These are phyloP conservation scores for Oidiodendron maius DNA, from an alignment of 495 filamentous ascomycete species.

Conservation along the genomic window DNA sequence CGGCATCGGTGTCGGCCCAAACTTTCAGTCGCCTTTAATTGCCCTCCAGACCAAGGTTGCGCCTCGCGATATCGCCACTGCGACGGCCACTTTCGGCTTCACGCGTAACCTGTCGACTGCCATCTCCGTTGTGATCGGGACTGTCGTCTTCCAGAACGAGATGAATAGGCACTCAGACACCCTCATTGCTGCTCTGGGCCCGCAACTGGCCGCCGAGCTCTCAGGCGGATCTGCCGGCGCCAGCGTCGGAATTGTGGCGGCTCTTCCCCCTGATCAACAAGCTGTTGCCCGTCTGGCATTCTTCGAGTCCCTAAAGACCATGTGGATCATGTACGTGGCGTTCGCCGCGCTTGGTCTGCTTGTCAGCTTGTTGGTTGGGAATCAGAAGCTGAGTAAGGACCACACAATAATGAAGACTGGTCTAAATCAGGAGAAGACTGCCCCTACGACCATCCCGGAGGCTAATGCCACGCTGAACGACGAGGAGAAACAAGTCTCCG, in stretches of 20 bases:
- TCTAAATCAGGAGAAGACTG: conserved; percentile 16
- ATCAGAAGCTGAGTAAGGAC: conserved; percentile 13
- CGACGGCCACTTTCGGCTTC: conserved; percentile 62
- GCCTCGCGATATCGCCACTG: conserved; percentile 57
- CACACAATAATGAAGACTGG: conserved; percentile 21
- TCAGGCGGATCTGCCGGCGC: conserved; percentile 50
- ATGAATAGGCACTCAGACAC: conserved; percentile 36
- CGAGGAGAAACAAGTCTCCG: too few species aligned
- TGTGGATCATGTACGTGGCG: conserved; percentile 55
- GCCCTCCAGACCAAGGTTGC: conserved; percentile 66
- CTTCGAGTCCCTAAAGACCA: conserved; percentile 49
- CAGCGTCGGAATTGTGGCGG: conserved; percentile 47
- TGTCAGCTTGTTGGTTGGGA: conserved; percentile 10
- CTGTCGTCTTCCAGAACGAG: conserved; percentile 60
- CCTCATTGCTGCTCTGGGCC: conserved; percentile 35
- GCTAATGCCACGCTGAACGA: too few species aligned
- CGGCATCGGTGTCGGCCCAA: conserved; percentile 60
- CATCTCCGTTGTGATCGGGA: conserved; percentile 61
- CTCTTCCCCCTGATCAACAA: conserved; percentile 40
- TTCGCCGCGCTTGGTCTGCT: conserved; percentile 23
- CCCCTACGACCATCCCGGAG: too few species aligned
- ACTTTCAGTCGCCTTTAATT: conserved; percentile 72
- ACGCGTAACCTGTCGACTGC: conserved; percentile 57
- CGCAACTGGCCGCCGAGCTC: conserved; percentile 33
- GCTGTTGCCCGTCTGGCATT: conserved; percentile 38